phyloP scores from a whole-genome alignment of 306 rosid species.

The Sophora flavescens region DNA sequence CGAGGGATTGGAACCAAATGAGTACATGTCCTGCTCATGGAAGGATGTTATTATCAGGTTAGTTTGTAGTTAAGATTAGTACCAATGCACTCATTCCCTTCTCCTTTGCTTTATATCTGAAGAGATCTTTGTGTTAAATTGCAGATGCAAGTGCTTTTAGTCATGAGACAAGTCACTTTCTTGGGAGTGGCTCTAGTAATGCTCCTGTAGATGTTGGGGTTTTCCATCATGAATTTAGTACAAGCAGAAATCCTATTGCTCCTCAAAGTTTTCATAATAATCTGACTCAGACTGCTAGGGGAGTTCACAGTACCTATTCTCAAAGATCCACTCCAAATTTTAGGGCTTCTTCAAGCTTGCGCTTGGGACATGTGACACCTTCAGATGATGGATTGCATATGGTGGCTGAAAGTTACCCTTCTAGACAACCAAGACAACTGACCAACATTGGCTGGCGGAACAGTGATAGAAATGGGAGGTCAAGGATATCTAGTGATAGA shows the following conservation, averaged over 20 bases:
- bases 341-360: conserved; percentile 75
- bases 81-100: not conserved
- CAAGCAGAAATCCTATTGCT: conserved; percentile 56
- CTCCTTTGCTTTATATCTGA: conserved; percentile 30
- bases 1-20: conserved; percentile 79
- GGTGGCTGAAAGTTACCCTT: conserved; percentile 66
- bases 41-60: conserved; percentile 63
- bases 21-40: conserved; percentile 63
- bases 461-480: conserved; percentile 73
- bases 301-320: conserved; percentile 69
- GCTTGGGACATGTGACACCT: conserved; percentile 64
- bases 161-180: conserved; percentile 67
- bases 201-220: conserved; percentile 64
- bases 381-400: conserved; percentile 68
- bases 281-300: conserved; percentile 61
- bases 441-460: conserved; percentile 63
- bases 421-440: conserved; percentile 70
- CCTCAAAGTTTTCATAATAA: conserved; percentile 67
- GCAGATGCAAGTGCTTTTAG: conserved; percentile 66
- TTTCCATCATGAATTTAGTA: conserved; percentile 65
- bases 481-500: conserved; percentile 69
- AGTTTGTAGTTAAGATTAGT: conserved; percentile 36
- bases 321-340: conserved; percentile 70
- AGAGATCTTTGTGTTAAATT: conserved; percentile 33
- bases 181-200: conserved; percentile 65